Percentiles rank a stretch among this genome's conserved stretches.
phyloP scores from a whole-genome alignment of 2,329 filamentous ascomycete species.

The Aspergillus sp. region DNA sequence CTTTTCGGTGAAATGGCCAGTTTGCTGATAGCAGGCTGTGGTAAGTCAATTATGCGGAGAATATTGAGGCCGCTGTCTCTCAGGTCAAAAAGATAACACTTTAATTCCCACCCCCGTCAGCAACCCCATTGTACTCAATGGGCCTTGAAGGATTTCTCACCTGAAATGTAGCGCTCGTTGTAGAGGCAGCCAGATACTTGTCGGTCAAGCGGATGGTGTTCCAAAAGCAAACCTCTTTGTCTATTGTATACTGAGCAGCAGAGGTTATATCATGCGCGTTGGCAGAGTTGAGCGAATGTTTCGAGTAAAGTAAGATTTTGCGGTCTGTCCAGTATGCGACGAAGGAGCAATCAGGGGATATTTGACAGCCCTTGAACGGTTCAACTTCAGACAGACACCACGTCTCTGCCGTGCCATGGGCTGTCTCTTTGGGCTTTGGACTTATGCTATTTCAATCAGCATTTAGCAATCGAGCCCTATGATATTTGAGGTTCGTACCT shows the following conservation, averaged over 20 bases:
- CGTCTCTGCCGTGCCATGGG: neutral
- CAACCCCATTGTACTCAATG: neutral
- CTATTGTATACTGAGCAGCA: neutral
- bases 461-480: neutral
- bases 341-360: neutral
- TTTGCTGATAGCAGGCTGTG: neutral
- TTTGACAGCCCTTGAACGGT: neutral
- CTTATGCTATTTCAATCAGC: neutral
- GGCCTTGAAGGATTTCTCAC: neutral
- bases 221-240: neutral
- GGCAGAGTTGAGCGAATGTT: neutral
- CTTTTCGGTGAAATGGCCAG: neutral
- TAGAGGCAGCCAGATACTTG: neutral
- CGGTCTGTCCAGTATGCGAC: conserved; percentile 2
- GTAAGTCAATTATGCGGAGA: neutral
- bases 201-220: neutral
- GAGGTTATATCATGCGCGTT: neutral
- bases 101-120: neutral
- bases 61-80: neutral
- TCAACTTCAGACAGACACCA: neutral
- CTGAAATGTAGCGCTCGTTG: neutral
- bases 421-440: neutral
- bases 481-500: neutral
- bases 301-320: neutral
- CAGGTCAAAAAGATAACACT: conserved; percentile 2